Conservation (phyloP, 192 early-diverging fungal genomes). For the Entophlyctis luteolus region DNA sequence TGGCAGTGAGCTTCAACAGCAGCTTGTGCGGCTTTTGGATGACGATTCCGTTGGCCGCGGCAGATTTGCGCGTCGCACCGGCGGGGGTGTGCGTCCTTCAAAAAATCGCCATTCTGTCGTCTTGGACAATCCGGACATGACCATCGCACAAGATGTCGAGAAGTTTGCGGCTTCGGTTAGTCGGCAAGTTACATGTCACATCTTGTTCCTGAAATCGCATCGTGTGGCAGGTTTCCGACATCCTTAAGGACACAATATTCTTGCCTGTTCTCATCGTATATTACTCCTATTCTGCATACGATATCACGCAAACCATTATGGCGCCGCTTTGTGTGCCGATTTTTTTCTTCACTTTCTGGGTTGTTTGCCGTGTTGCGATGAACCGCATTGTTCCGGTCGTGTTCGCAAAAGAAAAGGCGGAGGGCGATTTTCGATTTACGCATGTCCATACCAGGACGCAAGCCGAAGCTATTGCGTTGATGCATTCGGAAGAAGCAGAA, state of each 20-base stretch:
- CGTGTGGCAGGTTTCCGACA: conserved; percentile 39
- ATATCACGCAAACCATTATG: conserved; percentile 54
- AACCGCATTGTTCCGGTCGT: conserved; percentile 72
- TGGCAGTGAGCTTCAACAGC: neutral
- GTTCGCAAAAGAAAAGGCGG: conserved; percentile 68
- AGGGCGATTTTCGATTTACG: conserved; percentile 77
- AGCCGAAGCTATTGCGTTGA: conserved; percentile 79
- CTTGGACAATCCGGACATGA: conserved; percentile 62
- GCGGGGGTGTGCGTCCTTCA: neutral
- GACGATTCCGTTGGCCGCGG: neutral
- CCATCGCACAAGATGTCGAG: conserved; percentile 87
- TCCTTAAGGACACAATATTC: conserved; percentile 62
- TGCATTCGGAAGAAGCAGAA: conserved; percentile 71
- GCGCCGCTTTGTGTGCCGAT: conserved; percentile 70
- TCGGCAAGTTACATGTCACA: neutral
- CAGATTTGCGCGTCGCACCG: neutral
- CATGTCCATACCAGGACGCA: conserved; percentile 68
- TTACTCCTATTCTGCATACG: conserved; percentile 73
- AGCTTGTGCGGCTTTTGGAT: neutral
- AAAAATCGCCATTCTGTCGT: neutral
- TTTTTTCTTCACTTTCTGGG: conserved; percentile 72
- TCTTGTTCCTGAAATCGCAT: neutral
- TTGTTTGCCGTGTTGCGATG: conserved; percentile 62
- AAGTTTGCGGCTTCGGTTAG: conserved; percentile 59
- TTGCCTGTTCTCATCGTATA: conserved; percentile 71